phyloP scores from a whole-genome alignment of 768 basidiomycete genomes.

The Xerocomus potaroensis region DNA sequence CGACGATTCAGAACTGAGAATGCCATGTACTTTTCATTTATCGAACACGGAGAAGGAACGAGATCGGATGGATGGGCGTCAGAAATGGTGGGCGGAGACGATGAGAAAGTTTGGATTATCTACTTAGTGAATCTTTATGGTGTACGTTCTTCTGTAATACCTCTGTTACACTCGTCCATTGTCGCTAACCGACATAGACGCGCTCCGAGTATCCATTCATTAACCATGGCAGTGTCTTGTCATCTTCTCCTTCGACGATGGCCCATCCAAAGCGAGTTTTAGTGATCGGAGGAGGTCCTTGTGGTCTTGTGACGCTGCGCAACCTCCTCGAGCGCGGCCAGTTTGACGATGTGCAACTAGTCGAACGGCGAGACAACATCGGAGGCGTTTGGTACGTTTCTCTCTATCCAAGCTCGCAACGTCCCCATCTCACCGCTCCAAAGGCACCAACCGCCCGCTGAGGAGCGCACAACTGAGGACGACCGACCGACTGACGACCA shows the following conservation, averaged over 20 bases:
- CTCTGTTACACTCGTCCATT: no score
- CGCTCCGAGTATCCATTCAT: no score
- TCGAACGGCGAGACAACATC: slow-evolving; percentile 43
- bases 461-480: neutral
- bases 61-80: neutral
- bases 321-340: slow-evolving; percentile 40
- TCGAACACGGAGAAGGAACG: slow-evolving; percentile 8
- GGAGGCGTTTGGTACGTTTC: slow-evolving; percentile 45
- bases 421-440: neutral
- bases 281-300: slow-evolving; percentile 45
- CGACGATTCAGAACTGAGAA: slow-evolving; percentile 34
- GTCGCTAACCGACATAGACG: no score
- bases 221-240: slow-evolving; percentile 6
- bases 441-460: slow-evolving; percentile 18
- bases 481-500: slow-evolving; percentile 6
- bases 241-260: slow-evolving; percentile 3
- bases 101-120: slow-evolving; percentile 26
- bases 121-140: no score
- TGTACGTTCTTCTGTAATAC: no score
- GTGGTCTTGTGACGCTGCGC: slow-evolving; percentile 46
- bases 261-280: slow-evolving; percentile 26
- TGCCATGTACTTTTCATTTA: slow-evolving; percentile 52
- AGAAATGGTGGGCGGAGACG: slow-evolving; percentile 17
- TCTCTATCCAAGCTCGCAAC: neutral
- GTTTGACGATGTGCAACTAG: slow-evolving; percentile 42